phyloP scores from a whole-genome alignment of 2,329 filamentous ascomycete species.

The Fusarium udum region DNA sequence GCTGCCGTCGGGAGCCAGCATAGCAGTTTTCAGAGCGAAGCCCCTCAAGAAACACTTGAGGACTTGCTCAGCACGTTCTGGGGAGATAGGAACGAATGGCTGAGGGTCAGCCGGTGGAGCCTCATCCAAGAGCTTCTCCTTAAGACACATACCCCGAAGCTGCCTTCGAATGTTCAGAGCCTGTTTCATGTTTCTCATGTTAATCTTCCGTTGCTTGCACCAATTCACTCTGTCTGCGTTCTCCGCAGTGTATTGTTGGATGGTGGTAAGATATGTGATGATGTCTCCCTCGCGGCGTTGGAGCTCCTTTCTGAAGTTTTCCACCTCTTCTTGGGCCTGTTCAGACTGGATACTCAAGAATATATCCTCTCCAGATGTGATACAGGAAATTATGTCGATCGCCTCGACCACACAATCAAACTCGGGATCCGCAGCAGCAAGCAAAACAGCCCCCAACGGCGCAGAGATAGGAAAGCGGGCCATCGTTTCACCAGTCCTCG shows the following conservation, averaged over 20 bases:
- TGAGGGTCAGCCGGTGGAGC: slow-evolving; percentile 62
- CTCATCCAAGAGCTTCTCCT: slow-evolving; percentile 60
- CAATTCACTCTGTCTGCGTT: slow-evolving; percentile 64
- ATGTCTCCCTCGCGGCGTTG: slow-evolving; percentile 71
- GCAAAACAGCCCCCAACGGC: slow-evolving; percentile 80
- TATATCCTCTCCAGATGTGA: slow-evolving; percentile 71
- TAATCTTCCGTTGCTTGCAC: slow-evolving; percentile 67
- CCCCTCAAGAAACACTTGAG: slow-evolving; percentile 71
- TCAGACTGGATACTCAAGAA: slow-evolving; percentile 69
- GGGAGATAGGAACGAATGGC: slow-evolving; percentile 63
- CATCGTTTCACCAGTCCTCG: slow-evolving; percentile 76
- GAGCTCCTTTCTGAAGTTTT: slow-evolving; percentile 64
- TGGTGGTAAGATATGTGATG: slow-evolving; percentile 70
- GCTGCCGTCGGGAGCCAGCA: slow-evolving; percentile 67
- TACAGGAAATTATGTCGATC: slow-evolving; percentile 81
- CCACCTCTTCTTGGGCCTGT: slow-evolving; percentile 63
- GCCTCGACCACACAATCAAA: slow-evolving; percentile 80
- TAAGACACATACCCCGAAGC: slow-evolving; percentile 64
- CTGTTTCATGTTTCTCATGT: slow-evolving; percentile 68
- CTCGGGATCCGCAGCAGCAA: slow-evolving; percentile 78
- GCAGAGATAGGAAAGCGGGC: slow-evolving; percentile 85
- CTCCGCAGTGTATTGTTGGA: slow-evolving; percentile 69
- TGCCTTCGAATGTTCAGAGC: slow-evolving; percentile 70
- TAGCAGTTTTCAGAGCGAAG: slow-evolving; percentile 68
- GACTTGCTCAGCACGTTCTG: slow-evolving; percentile 63